Evolutionary conservation across 73 alveolate species (phyloP).

Genomic region (Blepharisma japonicum): DNA sequence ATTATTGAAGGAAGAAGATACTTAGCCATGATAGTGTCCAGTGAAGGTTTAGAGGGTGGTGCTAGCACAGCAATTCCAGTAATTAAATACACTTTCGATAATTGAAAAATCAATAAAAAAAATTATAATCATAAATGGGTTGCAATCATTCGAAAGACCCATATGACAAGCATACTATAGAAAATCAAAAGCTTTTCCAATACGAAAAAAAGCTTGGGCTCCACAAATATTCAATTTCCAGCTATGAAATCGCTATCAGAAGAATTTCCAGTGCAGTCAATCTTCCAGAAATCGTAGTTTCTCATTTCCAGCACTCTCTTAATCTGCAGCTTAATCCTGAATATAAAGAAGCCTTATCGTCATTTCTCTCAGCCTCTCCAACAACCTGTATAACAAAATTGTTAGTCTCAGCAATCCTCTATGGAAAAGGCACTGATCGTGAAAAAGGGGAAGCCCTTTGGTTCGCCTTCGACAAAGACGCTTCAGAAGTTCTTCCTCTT

Average conservation of each 20-base stretch:
- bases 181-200: not conserved
- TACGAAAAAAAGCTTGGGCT: not conserved
- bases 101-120: not conserved
- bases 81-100: constrained; percentile 50
- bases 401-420: not conserved
- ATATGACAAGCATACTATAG: not conserved
- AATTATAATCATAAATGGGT: constrained; percentile 40
- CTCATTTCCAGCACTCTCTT: not conserved
- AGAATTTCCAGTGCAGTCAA: constrained; percentile 1
- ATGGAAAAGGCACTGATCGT: not conserved
- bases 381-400: not conserved
- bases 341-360: not conserved
- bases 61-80: constrained; percentile 58
- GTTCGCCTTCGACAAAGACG: not conserved
- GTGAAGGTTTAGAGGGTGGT: constrained; percentile 52
- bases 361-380: not conserved
- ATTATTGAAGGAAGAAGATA: constrained; percentile 65
- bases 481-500: not conserved
- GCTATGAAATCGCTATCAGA: not conserved
- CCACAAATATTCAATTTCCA: not conserved
- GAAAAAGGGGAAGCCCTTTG: constrained; percentile 26
- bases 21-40: constrained; percentile 66
- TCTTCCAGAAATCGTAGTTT: not conserved
- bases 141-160: not conserved
- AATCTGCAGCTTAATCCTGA: not conserved